phyloP scores from a whole-genome alignment of 306 rosid species.

The Sicyos edulis region DNA sequence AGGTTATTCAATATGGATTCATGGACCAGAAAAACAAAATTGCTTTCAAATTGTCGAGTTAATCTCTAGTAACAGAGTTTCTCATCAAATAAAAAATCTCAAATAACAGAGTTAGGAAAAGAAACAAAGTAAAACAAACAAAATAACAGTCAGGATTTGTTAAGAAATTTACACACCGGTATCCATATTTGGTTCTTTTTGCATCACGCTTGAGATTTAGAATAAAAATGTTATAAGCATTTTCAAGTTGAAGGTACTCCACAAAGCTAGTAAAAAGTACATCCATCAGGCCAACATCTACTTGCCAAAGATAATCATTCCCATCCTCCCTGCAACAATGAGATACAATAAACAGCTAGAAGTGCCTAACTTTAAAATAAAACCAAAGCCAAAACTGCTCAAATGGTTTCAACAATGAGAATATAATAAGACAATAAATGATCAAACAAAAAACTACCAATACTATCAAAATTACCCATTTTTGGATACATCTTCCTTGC shows the following conservation, averaged over 20 bases:
- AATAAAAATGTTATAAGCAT: conserved; percentile 75
- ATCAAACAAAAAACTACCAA: neutral
- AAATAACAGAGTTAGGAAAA: neutral
- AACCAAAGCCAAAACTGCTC: neutral
- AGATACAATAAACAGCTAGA: conserved; percentile 20
- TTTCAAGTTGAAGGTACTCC: conserved; percentile 85
- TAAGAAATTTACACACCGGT: conserved; percentile 47
- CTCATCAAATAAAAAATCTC: neutral
- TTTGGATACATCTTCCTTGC: conserved; percentile 44
- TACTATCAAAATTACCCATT: conserved; percentile 37
- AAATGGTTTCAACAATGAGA: conserved; percentile 9
- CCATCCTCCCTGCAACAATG: conserved; percentile 43
- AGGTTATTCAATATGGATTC: neutral
- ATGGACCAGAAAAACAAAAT: neutral
- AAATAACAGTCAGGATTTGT: neutral
- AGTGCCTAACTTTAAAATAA: conserved; percentile 21
- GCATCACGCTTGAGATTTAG: conserved; percentile 66
- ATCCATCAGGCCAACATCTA: conserved; percentile 74
- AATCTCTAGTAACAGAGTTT: neutral
- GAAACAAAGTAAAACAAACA: neutral
- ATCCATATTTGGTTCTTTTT: conserved; percentile 62
- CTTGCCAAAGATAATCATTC: conserved; percentile 56
- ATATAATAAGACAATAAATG: neutral
- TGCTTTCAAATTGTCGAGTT: conserved; percentile 3
- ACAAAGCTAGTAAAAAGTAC: conserved; percentile 61